phyloP scores from a whole-genome alignment of 2,329 filamentous ascomycete genomes.

The Didymella segeticola region DNA sequence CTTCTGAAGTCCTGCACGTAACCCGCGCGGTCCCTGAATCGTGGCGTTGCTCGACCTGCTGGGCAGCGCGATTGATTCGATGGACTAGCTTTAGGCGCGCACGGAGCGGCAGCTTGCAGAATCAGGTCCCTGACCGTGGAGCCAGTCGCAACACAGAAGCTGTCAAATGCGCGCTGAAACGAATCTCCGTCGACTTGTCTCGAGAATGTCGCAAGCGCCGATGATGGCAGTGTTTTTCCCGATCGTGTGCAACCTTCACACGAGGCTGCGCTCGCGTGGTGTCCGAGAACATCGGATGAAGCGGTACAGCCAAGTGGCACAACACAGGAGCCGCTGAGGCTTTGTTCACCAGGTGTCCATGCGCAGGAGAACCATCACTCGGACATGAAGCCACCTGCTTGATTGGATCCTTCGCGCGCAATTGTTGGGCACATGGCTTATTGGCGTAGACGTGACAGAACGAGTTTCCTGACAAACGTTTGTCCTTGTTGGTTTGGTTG shows the following conservation, averaged over 20 bases:
- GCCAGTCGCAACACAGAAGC: constrained; percentile 30
- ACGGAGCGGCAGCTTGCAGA: constrained; percentile 41
- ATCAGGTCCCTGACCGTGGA: constrained; percentile 30
- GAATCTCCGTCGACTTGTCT: constrained; percentile 31
- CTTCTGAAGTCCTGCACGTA: constrained; percentile 29
- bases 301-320: constrained; percentile 19
- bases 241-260: constrained; percentile 7
- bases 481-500: not conserved
- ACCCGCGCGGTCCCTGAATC: constrained; percentile 43
- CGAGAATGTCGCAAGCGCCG: constrained; percentile 36
- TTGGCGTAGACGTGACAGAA: constrained; percentile 1
- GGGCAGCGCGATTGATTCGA: constrained; percentile 40
- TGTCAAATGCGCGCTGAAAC: constrained; percentile 39
- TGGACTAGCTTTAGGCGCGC: constrained; percentile 29
- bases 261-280: constrained; percentile 2
- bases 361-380: constrained; percentile 31
- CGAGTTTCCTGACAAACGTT: constrained; percentile 8
- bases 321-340: constrained; percentile 23
- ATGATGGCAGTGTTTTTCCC: constrained; percentile 3
- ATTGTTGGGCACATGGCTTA: constrained; percentile 13
- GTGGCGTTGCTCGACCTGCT: constrained; percentile 35
- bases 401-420: constrained; percentile 11
- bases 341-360: constrained; percentile 31
- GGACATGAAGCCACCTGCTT: constrained; percentile 18
- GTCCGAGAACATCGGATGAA: not conserved